Evolutionary conservation across 2,329 filamentous ascomycete genomes (phyloP), one percentile per base, ranked within the genome.

Genomic region (Arthrobotrys sinensis): DNA sequence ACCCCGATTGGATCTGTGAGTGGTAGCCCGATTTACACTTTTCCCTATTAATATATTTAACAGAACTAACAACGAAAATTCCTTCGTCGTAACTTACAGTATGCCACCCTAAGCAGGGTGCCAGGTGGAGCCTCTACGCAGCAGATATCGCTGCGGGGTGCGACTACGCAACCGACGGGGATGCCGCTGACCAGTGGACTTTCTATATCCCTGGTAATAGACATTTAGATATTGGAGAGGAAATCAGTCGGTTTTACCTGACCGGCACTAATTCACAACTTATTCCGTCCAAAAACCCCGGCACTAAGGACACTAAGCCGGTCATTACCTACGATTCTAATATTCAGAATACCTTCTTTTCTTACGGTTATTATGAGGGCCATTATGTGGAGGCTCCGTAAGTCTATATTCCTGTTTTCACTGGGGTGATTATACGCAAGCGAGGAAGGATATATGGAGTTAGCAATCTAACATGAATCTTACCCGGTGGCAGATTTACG

Each of bases 321-420:
- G 55, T 65, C 16, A 63, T 68, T 14, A 70, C 72, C 0, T 76
- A 69, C 32, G 55, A 76, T 28, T 50, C 57, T 12, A 21, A 52
- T 10, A 53, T 69, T 16, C 52, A 55, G 16, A 76, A 76, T 50
- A 69, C 65, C 0, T 76, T 57, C 32, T 76, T 76, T 45, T 76
- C 72, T 1, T 76, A 65, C 16, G 72, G 72, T 19, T 76, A 76
- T 19, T 40, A 43, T 14, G 72, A 76, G 3, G 65, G 72, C 4
- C 16, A 12, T 10, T 70, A 38, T 32, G 21, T 32, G 10, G 34
- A 48, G 19, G 72, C 72, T 12, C 24, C 34, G 72, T 76, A 60
- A 69, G 72, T 76, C 24, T 28, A 28, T 28, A 28, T 4, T 4
- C 24, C 24, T 4, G 24, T 4, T 4, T 28, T 28, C 24, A 4